Conservation (phyloP, 164 flowering plant species). For the Malania oleifera region DNA sequence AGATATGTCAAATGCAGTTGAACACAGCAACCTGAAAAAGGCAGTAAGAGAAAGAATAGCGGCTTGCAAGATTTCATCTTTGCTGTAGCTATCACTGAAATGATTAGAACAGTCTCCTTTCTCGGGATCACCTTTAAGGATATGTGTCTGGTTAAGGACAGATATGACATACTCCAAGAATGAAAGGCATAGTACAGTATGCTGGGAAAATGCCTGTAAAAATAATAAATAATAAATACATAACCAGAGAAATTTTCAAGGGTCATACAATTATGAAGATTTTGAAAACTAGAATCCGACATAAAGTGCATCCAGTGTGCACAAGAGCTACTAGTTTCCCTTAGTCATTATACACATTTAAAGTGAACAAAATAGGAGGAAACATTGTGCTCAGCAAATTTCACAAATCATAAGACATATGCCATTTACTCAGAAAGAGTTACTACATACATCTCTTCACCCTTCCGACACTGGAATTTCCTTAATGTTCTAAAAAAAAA, state of each 20-base stretch:
- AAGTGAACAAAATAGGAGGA: no score
- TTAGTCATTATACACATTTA: no score
- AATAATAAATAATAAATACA: slow-evolving; percentile 7
- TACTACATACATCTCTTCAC: no score
- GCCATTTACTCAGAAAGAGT: no score
- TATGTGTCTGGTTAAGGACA: slow-evolving; percentile 49
- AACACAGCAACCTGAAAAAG: slow-evolving; percentile 60
- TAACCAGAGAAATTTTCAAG: background rate
- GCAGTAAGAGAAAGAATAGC: slow-evolving; percentile 83
- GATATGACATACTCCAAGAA: slow-evolving; percentile 77
- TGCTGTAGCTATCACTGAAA: slow-evolving; percentile 28
- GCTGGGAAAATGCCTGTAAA: slow-evolving; percentile 87
- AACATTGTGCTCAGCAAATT: no score
- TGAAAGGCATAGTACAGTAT: slow-evolving; percentile 57
- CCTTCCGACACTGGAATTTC: no score
- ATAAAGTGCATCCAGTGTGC: no score
- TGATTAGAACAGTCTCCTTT: slow-evolving; percentile 44
- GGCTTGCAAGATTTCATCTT: slow-evolving; percentile 62
- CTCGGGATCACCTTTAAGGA: slow-evolving; percentile 36
- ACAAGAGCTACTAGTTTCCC: no score
- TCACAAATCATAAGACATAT: no score
- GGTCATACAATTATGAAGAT: background rate
- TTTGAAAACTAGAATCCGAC: background rate
- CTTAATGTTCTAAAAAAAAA: no score
- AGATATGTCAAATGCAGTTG: slow-evolving; percentile 1